phyloP scores from a whole-genome alignment of 2,329 filamentous ascomycete genomes.

The Didymella arachidicola region DNA sequence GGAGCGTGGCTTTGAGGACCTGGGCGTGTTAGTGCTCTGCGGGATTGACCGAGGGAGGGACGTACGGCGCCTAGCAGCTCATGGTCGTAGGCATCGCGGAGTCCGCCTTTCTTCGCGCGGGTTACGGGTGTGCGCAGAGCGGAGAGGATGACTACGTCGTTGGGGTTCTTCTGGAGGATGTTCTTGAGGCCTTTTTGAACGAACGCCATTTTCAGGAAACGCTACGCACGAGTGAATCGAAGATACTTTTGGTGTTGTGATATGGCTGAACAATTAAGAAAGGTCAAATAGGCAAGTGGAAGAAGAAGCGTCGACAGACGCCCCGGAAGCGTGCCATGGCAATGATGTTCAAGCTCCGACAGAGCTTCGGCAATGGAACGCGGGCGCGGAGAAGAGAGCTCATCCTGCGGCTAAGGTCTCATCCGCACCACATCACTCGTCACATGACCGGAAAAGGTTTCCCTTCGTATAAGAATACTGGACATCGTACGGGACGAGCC shows the following conservation, averaged over 20 bases:
- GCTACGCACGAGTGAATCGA: conserved; percentile 17
- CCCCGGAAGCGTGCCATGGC: conserved; percentile 32
- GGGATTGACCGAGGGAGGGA: not conserved
- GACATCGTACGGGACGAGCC: conserved; percentile 14
- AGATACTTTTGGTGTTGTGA: conserved; percentile 11
- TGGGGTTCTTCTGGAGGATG: conserved; percentile 78
- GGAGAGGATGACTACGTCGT: conserved; percentile 87
- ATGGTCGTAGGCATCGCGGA: conserved; percentile 90
- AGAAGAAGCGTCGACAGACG: conserved; percentile 16
- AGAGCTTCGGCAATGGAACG: conserved; percentile 48
- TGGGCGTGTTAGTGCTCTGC: conserved; percentile 27
- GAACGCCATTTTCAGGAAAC: conserved; percentile 51
- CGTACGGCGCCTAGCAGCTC: conserved; percentile 75
- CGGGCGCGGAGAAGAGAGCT: conserved; percentile 33
- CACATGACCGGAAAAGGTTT: conserved; percentile 28
- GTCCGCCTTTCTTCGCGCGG: conserved; percentile 79
- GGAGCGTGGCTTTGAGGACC: conserved; percentile 71
- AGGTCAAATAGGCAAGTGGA: conserved; percentile 15
- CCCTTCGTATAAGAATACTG: conserved; percentile 13
- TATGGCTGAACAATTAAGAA: conserved; percentile 15
- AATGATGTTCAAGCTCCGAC: conserved; percentile 33
- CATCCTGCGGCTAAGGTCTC: conserved; percentile 35
- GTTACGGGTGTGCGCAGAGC: conserved; percentile 89
- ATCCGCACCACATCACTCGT: conserved; percentile 22
- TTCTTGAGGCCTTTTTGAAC: conserved; percentile 71